Percentiles rank a stretch among this genome's conserved stretches.
Conservation (phyloP, 2,329 filamentous ascomycete species). For the Lecanosticta acicola region DNA sequence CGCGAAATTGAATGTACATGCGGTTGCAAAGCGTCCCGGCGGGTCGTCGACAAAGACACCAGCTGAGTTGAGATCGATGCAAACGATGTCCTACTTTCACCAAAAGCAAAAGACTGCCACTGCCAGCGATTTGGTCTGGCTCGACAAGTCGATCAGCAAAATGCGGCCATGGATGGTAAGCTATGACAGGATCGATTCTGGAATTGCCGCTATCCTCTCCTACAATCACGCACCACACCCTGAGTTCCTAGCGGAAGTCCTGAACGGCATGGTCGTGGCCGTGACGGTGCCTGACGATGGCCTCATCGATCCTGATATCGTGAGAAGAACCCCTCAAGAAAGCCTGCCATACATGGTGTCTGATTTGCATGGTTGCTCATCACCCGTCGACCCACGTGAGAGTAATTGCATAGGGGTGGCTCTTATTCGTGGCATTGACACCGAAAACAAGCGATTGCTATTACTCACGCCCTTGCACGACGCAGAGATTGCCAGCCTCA, state of each 20-base stretch:
- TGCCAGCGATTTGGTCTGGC: constrained; percentile 39
- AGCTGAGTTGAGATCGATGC: constrained; percentile 64
- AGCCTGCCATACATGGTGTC: constrained; percentile 59
- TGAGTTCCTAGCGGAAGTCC: constrained; percentile 55
- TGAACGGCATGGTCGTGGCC: constrained; percentile 66
- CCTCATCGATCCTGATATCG: constrained; percentile 12
- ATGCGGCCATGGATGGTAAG: constrained; percentile 57
- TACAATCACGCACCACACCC: constrained; percentile 60
- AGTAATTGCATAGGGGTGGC: constrained; percentile 59
- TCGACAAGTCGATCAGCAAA: constrained; percentile 51
- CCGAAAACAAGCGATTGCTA: constrained; percentile 50
- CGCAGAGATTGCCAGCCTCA: constrained; percentile 20
- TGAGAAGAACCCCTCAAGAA: constrained; percentile 45
- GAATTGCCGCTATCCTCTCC: constrained; percentile 61
- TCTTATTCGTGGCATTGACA: constrained; percentile 65
- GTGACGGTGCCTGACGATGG: constrained; percentile 54
- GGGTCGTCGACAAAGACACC: constrained; percentile 53
- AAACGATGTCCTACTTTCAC: constrained; percentile 77
- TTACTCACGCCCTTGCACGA: constrained; percentile 57
- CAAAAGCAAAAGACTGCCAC: constrained; percentile 13
- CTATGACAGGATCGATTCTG: constrained; percentile 49
- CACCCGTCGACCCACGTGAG: constrained; percentile 52
- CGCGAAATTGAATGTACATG: not conserved
- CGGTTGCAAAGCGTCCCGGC: constrained; percentile 3
- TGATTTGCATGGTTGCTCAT: constrained; percentile 42